These are phyloP conservation scores for Eimeria praecox DNA, from an alignment of 169 alveolate species.

Conservation along the genomic window DNA sequence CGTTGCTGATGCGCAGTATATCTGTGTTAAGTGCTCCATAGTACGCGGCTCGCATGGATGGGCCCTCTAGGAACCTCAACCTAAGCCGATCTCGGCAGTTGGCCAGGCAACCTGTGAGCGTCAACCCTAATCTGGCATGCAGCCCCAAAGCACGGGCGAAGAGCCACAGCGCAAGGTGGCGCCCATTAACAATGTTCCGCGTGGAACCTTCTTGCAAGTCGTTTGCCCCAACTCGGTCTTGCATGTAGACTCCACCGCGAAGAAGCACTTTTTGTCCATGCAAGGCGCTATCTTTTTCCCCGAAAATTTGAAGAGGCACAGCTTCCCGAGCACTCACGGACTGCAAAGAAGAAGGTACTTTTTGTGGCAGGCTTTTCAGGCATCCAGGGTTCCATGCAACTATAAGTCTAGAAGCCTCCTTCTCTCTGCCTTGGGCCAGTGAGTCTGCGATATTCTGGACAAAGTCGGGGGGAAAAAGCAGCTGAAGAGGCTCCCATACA, in stretches of 20 bases:
- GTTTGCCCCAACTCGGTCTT: slow-evolving; percentile 60
- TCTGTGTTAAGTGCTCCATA: slow-evolving; percentile 67
- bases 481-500: background rate
- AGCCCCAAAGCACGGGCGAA: slow-evolving; percentile 66
- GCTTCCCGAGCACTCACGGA: background rate
- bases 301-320: slow-evolving; percentile 48
- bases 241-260: slow-evolving; percentile 71
- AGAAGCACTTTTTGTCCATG: slow-evolving; percentile 43
- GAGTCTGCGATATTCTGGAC: slow-evolving; percentile 34
- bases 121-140: slow-evolving; percentile 56
- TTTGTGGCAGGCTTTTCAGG: slow-evolving; percentile 39
- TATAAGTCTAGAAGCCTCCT: slow-evolving; percentile 2
- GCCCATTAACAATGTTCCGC: slow-evolving; percentile 37
- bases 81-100: slow-evolving; percentile 60
- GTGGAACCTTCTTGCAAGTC: slow-evolving; percentile 21
- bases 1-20: slow-evolving; percentile 42
- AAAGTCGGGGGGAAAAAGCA: too few species aligned
- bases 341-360: slow-evolving; percentile 26
- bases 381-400: slow-evolving; percentile 54
- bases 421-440: background rate
- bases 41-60: slow-evolving; percentile 64
- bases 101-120: slow-evolving; percentile 45
- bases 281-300: slow-evolving; percentile 15
- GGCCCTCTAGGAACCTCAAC: slow-evolving; percentile 21
- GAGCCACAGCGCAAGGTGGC: slow-evolving; percentile 69